Base-by-base conservation (phyloP, 2,329 filamentous ascomycete species). In the Diaporthe sp. region DNA sequence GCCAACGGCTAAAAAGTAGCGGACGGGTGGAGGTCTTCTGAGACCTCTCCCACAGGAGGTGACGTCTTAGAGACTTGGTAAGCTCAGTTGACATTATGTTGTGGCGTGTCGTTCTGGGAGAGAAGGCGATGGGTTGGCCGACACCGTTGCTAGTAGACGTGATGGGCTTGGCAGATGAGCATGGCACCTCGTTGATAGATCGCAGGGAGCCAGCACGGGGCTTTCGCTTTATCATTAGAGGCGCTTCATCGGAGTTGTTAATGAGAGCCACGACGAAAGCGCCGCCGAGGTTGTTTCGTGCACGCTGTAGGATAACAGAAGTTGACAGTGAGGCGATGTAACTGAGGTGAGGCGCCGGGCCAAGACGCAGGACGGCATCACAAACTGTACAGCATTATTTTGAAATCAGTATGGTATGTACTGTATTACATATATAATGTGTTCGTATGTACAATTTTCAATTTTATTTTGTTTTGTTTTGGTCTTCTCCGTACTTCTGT, bases 21-120 rank as follows among this genome's bases (percentile, higher is more conserved):
- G n/a, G n/a, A n/a, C n/a, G n/a, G n/a, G 95, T 96, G 44, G 94
- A 93, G 74, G 94, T 95, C 89, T 97, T 97, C 81, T 98, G 96
- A 81, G 97, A 95, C 70, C 97, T 93, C 83, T 99, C 97, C 94
- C 95, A 97, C 22, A 98, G 90, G 22, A 99, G 92, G 79, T 98
- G 94, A 78, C 95, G 94, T 30, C 97, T 92, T 4, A 99, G 91
- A 30, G 95, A 97, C 82, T 98, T 95, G 3, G 96, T 98, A 71
- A 99, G 87, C 85, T 99, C 97, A 0, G 94, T 97, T 10, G 94
- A 93, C 73, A 99, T 89, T 97, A 99, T 99, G 84, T 98, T 97
- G 75, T 96, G 91, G 69, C 97, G 91, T 0, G 96, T 98, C 0
- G 96, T 98, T 73, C 95, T 92, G 5, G 97, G 97, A 7, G 97